A percentile compares a stretch with the other conserved stretches of the same genome.
Evolutionary conservation across 2,329 filamentous ascomycete genomes (phyloP).

Genomic region (Capronia epimyces): DNA sequence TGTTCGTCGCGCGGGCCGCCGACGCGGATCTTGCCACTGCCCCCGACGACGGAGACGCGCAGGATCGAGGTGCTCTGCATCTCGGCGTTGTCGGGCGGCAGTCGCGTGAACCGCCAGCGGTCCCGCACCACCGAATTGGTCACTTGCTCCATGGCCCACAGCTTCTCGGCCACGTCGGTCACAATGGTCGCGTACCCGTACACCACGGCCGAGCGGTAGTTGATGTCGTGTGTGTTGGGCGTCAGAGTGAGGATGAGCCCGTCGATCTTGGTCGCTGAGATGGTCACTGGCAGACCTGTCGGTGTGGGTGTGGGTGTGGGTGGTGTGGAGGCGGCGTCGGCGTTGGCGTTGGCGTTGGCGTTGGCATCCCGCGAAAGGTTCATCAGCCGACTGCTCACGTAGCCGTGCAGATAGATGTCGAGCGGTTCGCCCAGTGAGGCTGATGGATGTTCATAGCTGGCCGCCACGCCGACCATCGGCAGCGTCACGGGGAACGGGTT

Average conservation of each 20-base stretch:
- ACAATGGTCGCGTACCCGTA: slow-evolving; percentile 69
- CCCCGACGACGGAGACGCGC: slow-evolving; percentile 60
- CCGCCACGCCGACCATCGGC: slow-evolving; percentile 81
- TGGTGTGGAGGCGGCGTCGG: not conserved
- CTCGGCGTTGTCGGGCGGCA: slow-evolving; percentile 67
- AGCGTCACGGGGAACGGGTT: slow-evolving; percentile 70
- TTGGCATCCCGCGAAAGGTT: slow-evolving; percentile 60
- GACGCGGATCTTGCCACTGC: slow-evolving; percentile 67
- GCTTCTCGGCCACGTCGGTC: slow-evolving; percentile 61
- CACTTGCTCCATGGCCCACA: slow-evolving; percentile 71
- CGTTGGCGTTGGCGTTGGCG: slow-evolving; percentile 32
- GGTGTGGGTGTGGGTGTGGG: slow-evolving; percentile 27
- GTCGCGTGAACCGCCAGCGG: slow-evolving; percentile 64
- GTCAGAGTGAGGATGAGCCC: slow-evolving; percentile 73
- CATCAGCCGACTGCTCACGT: slow-evolving; percentile 71
- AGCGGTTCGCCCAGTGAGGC: slow-evolving; percentile 58
- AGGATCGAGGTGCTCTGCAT: slow-evolving; percentile 69
- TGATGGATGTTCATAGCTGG: slow-evolving; percentile 60
- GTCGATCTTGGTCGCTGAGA: slow-evolving; percentile 69
- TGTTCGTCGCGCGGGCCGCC: slow-evolving; percentile 58
- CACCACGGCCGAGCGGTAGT: slow-evolving; percentile 73
- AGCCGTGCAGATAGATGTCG: slow-evolving; percentile 77
- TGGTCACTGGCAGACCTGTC: slow-evolving; percentile 59
- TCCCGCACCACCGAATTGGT: slow-evolving; percentile 67
- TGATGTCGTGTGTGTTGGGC: slow-evolving; percentile 74